phyloP scores from a whole-genome alignment of 352 stramenopile species.

The Pythium inflatum region DNA sequence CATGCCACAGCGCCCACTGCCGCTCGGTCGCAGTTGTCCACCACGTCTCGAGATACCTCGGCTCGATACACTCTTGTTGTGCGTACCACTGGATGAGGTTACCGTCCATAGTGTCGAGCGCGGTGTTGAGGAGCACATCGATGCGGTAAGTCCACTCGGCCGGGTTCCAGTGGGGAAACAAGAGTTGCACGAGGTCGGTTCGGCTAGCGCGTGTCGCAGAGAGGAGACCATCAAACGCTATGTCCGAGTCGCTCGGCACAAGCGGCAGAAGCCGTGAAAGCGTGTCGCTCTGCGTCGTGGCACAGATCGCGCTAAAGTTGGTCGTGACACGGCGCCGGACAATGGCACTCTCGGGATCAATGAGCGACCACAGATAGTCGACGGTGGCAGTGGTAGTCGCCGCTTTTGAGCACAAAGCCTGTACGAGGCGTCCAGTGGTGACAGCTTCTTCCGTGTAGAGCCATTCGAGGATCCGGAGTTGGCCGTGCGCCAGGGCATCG shows the following conservation, averaged over 20 bases:
- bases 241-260: neutral
- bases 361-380: neutral
- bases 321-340: neutral
- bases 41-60: too few relatives aligned
- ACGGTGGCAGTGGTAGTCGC: neutral
- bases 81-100: too few relatives aligned
- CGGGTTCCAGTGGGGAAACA: neutral
- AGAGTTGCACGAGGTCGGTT: neutral
- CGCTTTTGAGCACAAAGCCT: neutral
- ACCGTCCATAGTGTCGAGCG: neutral
- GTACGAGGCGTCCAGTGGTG: neutral
- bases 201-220: neutral
- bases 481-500: neutral
- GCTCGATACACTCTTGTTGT: too few relatives aligned
- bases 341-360: neutral
- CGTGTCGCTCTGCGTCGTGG: neutral
- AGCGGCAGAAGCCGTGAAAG: neutral
- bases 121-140: neutral
- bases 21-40: too few relatives aligned
- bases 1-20: too few relatives aligned
- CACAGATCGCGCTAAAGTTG: neutral
- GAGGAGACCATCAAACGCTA: neutral
- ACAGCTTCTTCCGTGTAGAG: conserved; percentile 1
- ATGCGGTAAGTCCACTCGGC: neutral
- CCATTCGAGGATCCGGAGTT: neutral